phyloP scores from a whole-genome alignment of 495 filamentous ascomycete species.

The Hypoxylon rickii region DNA sequence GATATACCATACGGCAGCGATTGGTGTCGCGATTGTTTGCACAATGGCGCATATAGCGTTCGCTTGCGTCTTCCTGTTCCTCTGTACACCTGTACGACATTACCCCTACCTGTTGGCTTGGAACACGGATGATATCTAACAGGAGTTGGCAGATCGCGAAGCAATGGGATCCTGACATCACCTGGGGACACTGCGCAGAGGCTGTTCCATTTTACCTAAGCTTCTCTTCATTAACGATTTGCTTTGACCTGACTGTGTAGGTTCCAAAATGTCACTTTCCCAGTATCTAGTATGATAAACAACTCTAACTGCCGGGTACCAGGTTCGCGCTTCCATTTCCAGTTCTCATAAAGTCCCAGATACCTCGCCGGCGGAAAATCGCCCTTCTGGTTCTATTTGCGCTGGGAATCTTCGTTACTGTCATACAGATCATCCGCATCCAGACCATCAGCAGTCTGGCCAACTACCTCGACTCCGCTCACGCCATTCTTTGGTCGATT shows the following conservation, averaged over 20 bases:
- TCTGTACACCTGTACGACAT: constrained; percentile 47
- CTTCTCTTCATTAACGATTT: constrained; percentile 47
- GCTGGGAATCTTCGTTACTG: constrained; percentile 56
- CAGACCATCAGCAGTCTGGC: constrained; percentile 50
- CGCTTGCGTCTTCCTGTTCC: constrained; percentile 43
- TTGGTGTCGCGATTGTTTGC: constrained; percentile 41
- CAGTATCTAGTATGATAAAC: neutral
- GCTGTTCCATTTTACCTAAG: constrained; percentile 51
- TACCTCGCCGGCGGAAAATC: constrained; percentile 45
- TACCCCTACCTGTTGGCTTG: too few relatives aligned
- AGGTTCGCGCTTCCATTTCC: constrained; percentile 53
- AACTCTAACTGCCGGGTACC: neutral
- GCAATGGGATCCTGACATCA: constrained; percentile 51
- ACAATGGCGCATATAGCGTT: constrained; percentile 41
- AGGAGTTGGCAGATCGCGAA: constrained; percentile 37
- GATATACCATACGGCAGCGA: constrained; percentile 42
- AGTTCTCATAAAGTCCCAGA: constrained; percentile 48
- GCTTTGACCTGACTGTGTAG: constrained; percentile 52
- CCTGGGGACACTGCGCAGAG: constrained; percentile 45
- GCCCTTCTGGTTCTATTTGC: constrained; percentile 52
- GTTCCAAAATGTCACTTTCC: constrained; percentile 5
- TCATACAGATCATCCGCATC: constrained; percentile 59
- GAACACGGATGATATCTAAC: neutral
- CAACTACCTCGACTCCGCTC: constrained; percentile 52
- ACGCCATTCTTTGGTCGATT: constrained; percentile 54